These are phyloP conservation scores for Diutina catenulata DNA, from an alignment of 1,139 yeast species.

Conservation along the genomic window DNA sequence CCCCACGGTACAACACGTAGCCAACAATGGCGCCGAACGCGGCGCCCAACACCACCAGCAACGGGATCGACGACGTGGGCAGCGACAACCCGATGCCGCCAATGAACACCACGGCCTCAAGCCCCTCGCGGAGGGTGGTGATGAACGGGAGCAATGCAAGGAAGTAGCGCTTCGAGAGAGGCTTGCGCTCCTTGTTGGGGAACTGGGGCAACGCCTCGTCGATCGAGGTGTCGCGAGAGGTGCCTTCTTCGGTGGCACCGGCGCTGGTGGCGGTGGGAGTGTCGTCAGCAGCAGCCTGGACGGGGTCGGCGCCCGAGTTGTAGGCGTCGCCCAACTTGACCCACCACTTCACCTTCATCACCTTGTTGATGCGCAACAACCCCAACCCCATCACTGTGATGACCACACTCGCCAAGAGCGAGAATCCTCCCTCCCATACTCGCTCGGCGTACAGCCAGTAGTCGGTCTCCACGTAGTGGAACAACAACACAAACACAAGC, in stretches of 20 bases:
- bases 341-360: conserved; percentile 81
- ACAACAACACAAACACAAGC: conserved; percentile 58
- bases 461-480: conserved; percentile 51
- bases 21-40: conserved; percentile 11
- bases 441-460: conserved; percentile 45
- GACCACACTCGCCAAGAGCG: conserved; percentile 66
- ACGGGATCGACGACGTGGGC: conserved; percentile 10
- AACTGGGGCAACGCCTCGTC: not conserved
- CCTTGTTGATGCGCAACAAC: conserved; percentile 67
- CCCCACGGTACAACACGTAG: conserved; percentile 10
- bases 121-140: conserved; percentile 35
- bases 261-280: not conserved
- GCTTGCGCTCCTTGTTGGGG: too few species aligned
- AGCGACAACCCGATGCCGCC: conserved; percentile 30
- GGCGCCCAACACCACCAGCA: conserved; percentile 10
- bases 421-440: conserved; percentile 86
- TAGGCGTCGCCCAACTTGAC: conserved; percentile 14
- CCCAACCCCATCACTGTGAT: conserved; percentile 88
- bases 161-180: conserved; percentile 9
- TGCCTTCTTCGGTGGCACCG: too few species aligned
- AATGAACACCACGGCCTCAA: conserved; percentile 36
- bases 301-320: not conserved
- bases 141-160: conserved; percentile 22
- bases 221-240: not conserved
- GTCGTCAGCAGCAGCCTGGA: not conserved